A percentile compares a stretch with the other conserved stretches of the same genome.
Conservation (phyloP, 192 early-diverging fungal species). For the Backusella sp. region DNA sequence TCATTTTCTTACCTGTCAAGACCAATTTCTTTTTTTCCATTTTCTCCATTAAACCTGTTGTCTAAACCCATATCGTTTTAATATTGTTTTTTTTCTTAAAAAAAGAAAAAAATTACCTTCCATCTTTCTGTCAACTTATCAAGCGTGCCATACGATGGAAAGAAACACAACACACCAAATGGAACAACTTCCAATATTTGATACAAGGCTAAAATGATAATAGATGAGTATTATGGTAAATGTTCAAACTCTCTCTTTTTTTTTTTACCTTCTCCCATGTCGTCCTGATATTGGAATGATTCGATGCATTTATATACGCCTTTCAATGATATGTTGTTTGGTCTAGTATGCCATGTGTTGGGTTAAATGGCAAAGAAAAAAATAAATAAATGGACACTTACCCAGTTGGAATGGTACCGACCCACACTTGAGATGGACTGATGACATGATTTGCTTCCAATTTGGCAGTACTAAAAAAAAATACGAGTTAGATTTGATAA, state of each 20-base stretch:
- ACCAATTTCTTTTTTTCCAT: constrained; percentile 15
- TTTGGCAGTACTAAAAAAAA: constrained; percentile 26
- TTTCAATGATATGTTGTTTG: constrained; percentile 33
- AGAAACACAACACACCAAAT: constrained; percentile 44
- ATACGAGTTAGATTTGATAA: constrained; percentile 4
- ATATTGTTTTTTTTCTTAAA: background rate
- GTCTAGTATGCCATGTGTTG: constrained; percentile 21
- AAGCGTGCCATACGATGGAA: constrained; percentile 31
- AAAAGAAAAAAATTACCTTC: constrained; percentile 16
- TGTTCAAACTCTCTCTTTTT: no score
- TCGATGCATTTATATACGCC: constrained; percentile 43
- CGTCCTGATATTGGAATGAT: constrained; percentile 50
- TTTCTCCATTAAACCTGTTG: constrained; percentile 17
- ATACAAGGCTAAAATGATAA: constrained; percentile 14
- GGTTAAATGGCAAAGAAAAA: background rate
- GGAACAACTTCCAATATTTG: constrained; percentile 37
- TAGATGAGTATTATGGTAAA: no score
- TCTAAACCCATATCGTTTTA: constrained; percentile 3
- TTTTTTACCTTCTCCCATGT: constrained; percentile 42
- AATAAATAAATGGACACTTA: constrained; percentile 1
- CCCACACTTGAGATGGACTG: constrained; percentile 53
- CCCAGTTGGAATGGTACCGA: constrained; percentile 51
- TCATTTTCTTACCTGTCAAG: constrained; percentile 2
- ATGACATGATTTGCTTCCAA: constrained; percentile 73
- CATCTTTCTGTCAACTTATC: constrained; percentile 31